Conservation (phyloP, 441 rosid species). For the Viola pubescens region DNA sequence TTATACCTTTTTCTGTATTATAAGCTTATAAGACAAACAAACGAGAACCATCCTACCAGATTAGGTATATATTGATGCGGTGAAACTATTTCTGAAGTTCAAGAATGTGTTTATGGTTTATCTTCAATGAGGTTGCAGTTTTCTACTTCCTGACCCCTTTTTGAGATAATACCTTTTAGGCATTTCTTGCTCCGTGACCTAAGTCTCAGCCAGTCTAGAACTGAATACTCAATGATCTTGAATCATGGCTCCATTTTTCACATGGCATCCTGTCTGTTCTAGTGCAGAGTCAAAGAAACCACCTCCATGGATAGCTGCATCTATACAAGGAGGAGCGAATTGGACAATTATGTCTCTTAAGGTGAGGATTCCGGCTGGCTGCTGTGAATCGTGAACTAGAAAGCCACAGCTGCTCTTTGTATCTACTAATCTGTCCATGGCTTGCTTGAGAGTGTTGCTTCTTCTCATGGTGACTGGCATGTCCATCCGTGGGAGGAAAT, state of each 20-base stretch:
- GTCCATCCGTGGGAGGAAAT: conserved; percentile 32
- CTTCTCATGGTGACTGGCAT: conserved; percentile 23
- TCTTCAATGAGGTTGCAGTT: too few relatives aligned
- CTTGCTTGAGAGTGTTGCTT: conserved; percentile 33
- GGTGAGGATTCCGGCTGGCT: conserved; percentile 21
- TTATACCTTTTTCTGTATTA: too few relatives aligned
- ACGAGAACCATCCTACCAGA: too few relatives aligned
- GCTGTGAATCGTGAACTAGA: conserved; percentile 20
- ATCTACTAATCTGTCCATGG: conserved; percentile 30
- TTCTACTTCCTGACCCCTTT: too few relatives aligned
- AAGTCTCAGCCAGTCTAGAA: not conserved
- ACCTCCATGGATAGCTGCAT: conserved; percentile 30
- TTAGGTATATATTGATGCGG: too few relatives aligned
- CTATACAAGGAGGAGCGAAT: conserved; percentile 36
- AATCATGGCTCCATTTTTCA: conserved; percentile 28
- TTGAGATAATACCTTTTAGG: too few relatives aligned
- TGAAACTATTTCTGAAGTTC: too few relatives aligned
- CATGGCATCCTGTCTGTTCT: conserved; percentile 34
- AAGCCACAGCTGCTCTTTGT: conserved; percentile 24
- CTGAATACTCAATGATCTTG: conserved; percentile 19
- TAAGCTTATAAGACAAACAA: too few relatives aligned
- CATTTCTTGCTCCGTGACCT: not conserved
- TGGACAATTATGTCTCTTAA: conserved; percentile 31
- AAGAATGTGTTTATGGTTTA: too few relatives aligned
- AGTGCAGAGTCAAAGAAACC: conserved; percentile 38